Evolutionary conservation across 352 stramenopile species (phyloP).

Genomic region (Pythium pectinolyticum): DNA sequence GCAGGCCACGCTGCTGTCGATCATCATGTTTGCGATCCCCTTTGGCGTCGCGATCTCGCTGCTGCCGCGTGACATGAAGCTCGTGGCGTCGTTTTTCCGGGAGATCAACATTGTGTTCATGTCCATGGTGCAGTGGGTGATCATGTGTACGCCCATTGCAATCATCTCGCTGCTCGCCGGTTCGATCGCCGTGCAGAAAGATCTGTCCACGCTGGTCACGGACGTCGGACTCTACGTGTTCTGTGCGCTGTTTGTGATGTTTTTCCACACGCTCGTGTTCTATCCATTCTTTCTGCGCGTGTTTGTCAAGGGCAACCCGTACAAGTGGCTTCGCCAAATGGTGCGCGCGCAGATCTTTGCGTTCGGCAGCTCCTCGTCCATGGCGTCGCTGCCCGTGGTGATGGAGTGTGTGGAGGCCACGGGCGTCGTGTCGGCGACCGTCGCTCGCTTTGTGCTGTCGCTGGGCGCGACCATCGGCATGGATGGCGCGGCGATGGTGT

Average conservation of each 20-base stretch:
- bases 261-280: slow-evolving; percentile 37
- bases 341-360: slow-evolving; percentile 36
- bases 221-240: slow-evolving; percentile 45
- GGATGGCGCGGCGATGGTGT: slow-evolving; percentile 34
- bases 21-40: slow-evolving; percentile 38
- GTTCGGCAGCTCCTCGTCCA: slow-evolving; percentile 43
- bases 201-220: slow-evolving; percentile 33
- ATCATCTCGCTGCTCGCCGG: slow-evolving; percentile 42
- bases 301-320: slow-evolving; percentile 34
- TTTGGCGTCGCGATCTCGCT: slow-evolving; percentile 32
- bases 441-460: slow-evolving; percentile 37
- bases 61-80: slow-evolving; percentile 17
- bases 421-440: slow-evolving; percentile 19
- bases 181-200: slow-evolving; percentile 29
- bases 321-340: slow-evolving; percentile 36
- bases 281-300: slow-evolving; percentile 35
- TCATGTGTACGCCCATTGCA: slow-evolving; percentile 42
- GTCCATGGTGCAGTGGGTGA: slow-evolving; percentile 39
- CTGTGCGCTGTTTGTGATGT: slow-evolving; percentile 25
- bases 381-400: slow-evolving; percentile 43
- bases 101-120: slow-evolving; percentile 43
- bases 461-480: slow-evolving; percentile 38
- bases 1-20: slow-evolving; percentile 28
- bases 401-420: slow-evolving; percentile 41
- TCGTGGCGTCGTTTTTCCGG: slow-evolving; percentile 27